Evolutionary conservation across 768 basidiomycete genomes (phyloP).

Genomic region (Russula sp.): DNA sequence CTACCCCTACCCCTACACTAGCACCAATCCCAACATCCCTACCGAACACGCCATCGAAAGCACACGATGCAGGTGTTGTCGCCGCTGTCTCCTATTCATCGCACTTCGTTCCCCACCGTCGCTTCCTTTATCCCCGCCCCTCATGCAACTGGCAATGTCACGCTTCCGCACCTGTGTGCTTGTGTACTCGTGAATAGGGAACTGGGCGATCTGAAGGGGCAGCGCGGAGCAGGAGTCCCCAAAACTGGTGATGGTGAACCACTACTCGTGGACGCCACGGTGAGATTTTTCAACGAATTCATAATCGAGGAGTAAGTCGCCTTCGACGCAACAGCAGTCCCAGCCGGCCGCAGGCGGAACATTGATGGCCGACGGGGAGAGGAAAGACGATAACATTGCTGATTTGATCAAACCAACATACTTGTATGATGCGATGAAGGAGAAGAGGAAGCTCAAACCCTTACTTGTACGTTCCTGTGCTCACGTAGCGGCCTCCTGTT

Average conservation of each 20-base stretch:
- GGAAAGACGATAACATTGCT: conserved; percentile 47
- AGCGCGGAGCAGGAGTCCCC: conserved; percentile 35
- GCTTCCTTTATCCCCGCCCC: conserved; percentile 6
- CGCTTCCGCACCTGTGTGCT: conserved; percentile 48
- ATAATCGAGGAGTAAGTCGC: conserved; percentile 31
- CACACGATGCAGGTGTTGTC: too few relatives aligned
- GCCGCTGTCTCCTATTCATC: too few relatives aligned
- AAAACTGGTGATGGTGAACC: conserved; percentile 36
- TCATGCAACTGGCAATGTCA: conserved; percentile 18
- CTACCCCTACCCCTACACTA: too few relatives aligned
- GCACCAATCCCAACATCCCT: too few relatives aligned
- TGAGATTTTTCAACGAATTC: conserved; percentile 82
- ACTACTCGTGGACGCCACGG: conserved; percentile 65
- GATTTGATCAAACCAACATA: conserved; percentile 81
- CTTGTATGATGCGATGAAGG: conserved; percentile 92
- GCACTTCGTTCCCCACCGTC: too few relatives aligned
- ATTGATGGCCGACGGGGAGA: conserved; percentile 42
- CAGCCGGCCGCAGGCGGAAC: conserved; percentile 34
- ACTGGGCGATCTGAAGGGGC: conserved; percentile 50
- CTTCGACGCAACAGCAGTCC: conserved; percentile 24
- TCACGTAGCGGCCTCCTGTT: neutral
- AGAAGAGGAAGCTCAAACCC: conserved; percentile 87
- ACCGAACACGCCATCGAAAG: too few relatives aligned
- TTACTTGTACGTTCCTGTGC: conserved; percentile 65
- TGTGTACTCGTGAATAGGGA: conserved; percentile 86